Percentiles rank a stretch among this genome's conserved stretches.
Evolutionary conservation across 2,329 filamentous ascomycete genomes (phyloP).

Genomic region (Podosphaera leucotricha): DNA sequence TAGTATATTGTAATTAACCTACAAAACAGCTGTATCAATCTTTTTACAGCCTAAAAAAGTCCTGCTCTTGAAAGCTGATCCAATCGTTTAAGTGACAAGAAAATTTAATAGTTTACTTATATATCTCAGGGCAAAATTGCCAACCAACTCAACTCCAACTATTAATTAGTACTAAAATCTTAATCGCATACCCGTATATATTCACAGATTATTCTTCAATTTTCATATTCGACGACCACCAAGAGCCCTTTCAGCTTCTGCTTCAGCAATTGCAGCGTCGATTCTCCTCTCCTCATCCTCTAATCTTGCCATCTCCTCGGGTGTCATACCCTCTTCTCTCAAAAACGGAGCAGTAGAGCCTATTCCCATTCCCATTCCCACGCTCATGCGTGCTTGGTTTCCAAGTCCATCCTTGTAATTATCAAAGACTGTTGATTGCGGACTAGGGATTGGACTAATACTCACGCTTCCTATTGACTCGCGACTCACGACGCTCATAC

Average conservation of each 20-base stretch:
- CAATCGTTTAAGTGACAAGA: too few species aligned
- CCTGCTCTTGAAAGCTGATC: too few species aligned
- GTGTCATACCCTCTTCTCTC: slow-evolving; percentile 9
- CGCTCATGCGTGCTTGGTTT: background rate
- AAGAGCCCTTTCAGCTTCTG: slow-evolving; percentile 4
- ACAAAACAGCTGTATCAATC: too few species aligned
- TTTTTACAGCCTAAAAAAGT: too few species aligned
- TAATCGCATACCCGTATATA: too few species aligned
- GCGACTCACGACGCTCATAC: background rate
- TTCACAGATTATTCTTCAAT: background rate
- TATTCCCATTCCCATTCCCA: background rate
- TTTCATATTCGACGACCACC: background rate
- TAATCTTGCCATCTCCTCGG: slow-evolving; percentile 10
- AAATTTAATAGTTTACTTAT: too few species aligned
- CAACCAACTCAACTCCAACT: too few species aligned
- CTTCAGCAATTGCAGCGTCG: slow-evolving; percentile 13
- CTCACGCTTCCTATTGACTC: background rate
- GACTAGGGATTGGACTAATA: background rate
- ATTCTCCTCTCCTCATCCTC: slow-evolving; percentile 15
- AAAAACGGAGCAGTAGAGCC: slow-evolving; percentile 1
- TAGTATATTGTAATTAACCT: too few species aligned
- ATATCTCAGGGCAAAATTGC: too few species aligned
- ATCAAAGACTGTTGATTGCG: slow-evolving; percentile 3
- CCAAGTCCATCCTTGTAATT: background rate
- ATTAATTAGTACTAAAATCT: too few species aligned